These are phyloP conservation scores for Filosporella fistucella DNA, from an alignment of 495 filamentous ascomycete species.

Conservation along the genomic window DNA sequence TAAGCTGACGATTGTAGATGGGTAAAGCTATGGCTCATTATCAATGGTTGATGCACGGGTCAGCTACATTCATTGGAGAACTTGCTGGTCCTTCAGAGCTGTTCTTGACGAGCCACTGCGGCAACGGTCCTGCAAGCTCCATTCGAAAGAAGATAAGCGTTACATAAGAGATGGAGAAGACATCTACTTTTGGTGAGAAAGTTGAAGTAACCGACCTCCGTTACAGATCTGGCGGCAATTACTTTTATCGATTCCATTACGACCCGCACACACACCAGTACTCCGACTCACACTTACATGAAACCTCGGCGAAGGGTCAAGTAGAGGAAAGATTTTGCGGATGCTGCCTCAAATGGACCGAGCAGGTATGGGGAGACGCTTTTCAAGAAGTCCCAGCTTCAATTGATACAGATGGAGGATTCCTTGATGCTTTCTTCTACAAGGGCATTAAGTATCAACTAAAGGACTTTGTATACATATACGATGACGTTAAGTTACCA, in stretches of 20 bases:
- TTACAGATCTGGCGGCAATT: not conserved
- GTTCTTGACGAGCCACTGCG: slow-evolving; percentile 5
- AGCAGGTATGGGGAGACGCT: not conserved
- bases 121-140: too few species aligned
- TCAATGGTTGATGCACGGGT: slow-evolving; percentile 11
- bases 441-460: slow-evolving; percentile 1
- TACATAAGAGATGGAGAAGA: too few species aligned
- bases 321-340: not conserved
- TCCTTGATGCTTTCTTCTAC: not conserved
- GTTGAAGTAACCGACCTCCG: too few species aligned
- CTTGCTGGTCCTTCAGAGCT: slow-evolving; percentile 9
- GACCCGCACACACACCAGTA: slow-evolving; percentile 1
- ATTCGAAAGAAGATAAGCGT: slow-evolving; percentile 6
- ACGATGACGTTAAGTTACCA: not conserved
- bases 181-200: not conserved
- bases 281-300: not conserved
- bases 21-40: slow-evolving; percentile 2
- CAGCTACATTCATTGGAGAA: slow-evolving; percentile 4
- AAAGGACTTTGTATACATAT: slow-evolving; percentile 13
- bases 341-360: not conserved
- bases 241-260: slow-evolving; percentile 12
- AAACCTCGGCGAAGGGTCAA: not conserved
- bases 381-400: not conserved
- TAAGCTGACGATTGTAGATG: not conserved
- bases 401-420: too few species aligned